Percentiles rank a stretch among this genome's conserved stretches.
phyloP scores from a whole-genome alignment of 2,329 filamentous ascomycete species.

The Aspergillus calidoustus region DNA sequence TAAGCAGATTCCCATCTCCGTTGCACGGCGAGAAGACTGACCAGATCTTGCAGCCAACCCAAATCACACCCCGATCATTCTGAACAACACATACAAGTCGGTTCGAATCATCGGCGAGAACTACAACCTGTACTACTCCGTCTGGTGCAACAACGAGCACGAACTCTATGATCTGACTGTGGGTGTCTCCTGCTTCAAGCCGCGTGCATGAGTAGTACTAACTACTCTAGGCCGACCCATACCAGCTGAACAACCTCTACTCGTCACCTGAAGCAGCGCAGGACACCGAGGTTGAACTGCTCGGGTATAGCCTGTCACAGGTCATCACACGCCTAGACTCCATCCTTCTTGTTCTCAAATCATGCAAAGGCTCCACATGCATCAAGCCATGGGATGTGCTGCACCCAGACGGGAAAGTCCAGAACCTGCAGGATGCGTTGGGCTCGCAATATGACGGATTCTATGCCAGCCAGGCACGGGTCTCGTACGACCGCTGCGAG shows the following conservation, averaged over 20 bases:
- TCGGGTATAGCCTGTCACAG: constrained; percentile 1
- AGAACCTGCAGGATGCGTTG: constrained; percentile 39
- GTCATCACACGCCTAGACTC: constrained; percentile 38
- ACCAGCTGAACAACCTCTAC: constrained; percentile 43
- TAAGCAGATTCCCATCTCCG: not conserved
- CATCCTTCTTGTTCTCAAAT: constrained; percentile 45
- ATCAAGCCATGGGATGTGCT: constrained; percentile 43
- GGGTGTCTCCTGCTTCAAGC: not conserved
- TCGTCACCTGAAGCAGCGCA: not conserved
- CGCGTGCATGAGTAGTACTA: not conserved
- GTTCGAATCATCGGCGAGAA: constrained; percentile 31
- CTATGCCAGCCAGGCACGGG: constrained; percentile 37
- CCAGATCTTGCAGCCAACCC: not conserved
- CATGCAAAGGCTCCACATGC: constrained; percentile 43
- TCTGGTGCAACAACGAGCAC: constrained; percentile 42
- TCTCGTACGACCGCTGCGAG: constrained; percentile 42
- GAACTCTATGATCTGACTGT: constrained; percentile 40
- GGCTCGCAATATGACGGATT: constrained; percentile 36
- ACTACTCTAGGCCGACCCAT: constrained; percentile 37
- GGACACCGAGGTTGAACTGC: not conserved
- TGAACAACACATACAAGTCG: constrained; percentile 23
- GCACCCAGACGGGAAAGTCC: constrained; percentile 37
- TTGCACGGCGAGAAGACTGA: not conserved
- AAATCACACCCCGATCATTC: not conserved
- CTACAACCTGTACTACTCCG: constrained; percentile 41